Base-by-base conservation (phyloP, 2,329 filamentous ascomycete species). In the Fusarium beomiforme region DNA sequence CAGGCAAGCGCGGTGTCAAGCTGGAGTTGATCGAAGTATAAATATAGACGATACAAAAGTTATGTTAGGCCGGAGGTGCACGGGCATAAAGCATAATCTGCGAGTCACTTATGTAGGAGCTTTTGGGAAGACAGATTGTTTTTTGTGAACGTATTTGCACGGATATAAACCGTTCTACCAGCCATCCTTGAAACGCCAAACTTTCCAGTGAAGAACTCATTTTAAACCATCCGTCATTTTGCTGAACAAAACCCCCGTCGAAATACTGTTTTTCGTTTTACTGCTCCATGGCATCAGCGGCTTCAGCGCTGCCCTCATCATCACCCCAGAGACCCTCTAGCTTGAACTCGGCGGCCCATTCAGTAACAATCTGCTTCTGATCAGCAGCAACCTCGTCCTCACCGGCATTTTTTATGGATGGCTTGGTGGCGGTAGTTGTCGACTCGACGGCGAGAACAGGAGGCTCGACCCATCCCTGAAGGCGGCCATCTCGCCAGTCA, bases 401-500 rank as follows among this genome's bases (percentile, higher is more conserved):
- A 54, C 81, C 80, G 12, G 77, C 80, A 46, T 80, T 79, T 77
- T 78, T 80, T 70, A 83, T 75, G 14, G 74, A 76, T n/a, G 78
- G 72, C 42, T 78, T 81, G 8, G 75, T 74, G 5, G 78, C 71
- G 10, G 76, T 75, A 5, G 76, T 73, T 56, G 63, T 54, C 14
- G 77, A 75, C 60, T 85, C 85, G 47, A 92, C 87, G 21, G 88
- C 83, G 65, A 93, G 82, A 37, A 87, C 86, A 11, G 95, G 94
- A 5, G 94, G 88, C 75, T 94, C 92, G 50, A 91, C 89, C 95
- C 95, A 97, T 62, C 95, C 95, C 82, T 97, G 94, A 76, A 99
- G 97, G 56, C 96, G 90, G 29, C 95, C 95, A 79, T 98, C 95
- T 74, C 96, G 89, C 93, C 96, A 97, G 84, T 99, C 96, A n/a